Evolutionary conservation across 169 alveolate genomes (phyloP).

Genomic region (Condylostoma magnum): DNA sequence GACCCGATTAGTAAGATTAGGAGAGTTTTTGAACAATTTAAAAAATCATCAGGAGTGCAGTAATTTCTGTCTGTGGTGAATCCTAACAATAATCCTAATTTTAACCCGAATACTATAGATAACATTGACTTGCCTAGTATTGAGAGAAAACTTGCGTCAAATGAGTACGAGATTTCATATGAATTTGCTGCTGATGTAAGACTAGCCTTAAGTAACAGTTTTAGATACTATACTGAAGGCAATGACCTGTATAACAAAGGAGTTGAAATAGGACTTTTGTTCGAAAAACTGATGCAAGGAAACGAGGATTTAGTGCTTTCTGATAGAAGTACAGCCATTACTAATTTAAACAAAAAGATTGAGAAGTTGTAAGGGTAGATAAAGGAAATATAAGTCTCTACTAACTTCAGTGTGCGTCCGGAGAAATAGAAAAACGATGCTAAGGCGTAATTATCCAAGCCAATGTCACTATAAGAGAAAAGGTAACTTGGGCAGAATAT

Average conservation of each 20-base stretch:
- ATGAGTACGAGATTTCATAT: conserved; percentile 16
- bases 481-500: conserved; percentile 36
- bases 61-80: no score
- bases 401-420: neutral
- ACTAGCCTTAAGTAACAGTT: conserved; percentile 35
- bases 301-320: neutral
- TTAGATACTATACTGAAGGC: conserved; percentile 25
- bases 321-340: neutral
- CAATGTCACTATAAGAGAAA: conserved; percentile 48
- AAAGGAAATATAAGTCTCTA: neutral
- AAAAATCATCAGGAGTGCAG: no score
- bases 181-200: conserved; percentile 38
- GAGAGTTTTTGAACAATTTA: no score
- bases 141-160: neutral
- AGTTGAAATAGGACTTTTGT: conserved; percentile 35
- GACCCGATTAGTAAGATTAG: no score
- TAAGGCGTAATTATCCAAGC: neutral
- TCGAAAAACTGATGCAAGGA: conserved; percentile 24
- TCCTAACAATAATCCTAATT: no score
- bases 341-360: neutral
- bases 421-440: neutral
- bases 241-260: conserved; percentile 40
- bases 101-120: no score
- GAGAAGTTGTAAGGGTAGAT: neutral
- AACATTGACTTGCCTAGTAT: conserved; percentile 62